These are phyloP conservation scores for Pythium vanterpoolii DNA, from an alignment of 352 stramenopile species.

Conservation along the genomic window DNA sequence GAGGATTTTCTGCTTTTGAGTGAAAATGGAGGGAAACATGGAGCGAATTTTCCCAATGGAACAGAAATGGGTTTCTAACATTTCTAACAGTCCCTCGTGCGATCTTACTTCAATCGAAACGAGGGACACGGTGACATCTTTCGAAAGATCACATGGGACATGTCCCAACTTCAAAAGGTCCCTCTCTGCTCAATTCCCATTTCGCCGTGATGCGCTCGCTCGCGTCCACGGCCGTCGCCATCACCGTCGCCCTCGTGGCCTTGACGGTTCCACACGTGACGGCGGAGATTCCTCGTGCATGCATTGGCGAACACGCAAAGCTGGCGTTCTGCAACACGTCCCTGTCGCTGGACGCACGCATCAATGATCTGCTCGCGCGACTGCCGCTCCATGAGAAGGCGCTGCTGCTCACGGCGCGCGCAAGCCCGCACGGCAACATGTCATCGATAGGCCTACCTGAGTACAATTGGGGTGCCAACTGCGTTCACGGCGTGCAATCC, in stretches of 20 bases:
- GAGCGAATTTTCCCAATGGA: neutral
- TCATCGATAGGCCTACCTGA: conserved; percentile 76
- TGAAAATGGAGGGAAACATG: neutral
- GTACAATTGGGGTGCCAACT: conserved; percentile 94
- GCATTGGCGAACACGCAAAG: conserved; percentile 25
- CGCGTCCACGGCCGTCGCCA: neutral
- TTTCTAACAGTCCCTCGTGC: neutral
- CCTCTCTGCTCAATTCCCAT: neutral
- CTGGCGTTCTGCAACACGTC: conserved; percentile 81
- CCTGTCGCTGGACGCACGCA: conserved; percentile 49
- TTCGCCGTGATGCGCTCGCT: neutral
- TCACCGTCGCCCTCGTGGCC: neutral
- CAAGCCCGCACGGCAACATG: conserved; percentile 70
- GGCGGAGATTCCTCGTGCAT: conserved; percentile 54
- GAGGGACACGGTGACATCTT: neutral
- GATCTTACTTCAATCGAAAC: neutral
- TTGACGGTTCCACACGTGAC: neutral
- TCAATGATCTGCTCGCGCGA: conserved; percentile 71
- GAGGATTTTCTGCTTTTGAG: neutral
- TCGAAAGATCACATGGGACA: neutral
- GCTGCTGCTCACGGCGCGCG: conserved; percentile 64
- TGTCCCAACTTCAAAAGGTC: conserved; percentile 12
- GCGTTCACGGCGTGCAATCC: conserved; percentile 89
- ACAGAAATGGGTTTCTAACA: neutral
- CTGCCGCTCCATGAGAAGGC: conserved; percentile 73